These are phyloP conservation scores for Ophiostoma quercus DNA, from an alignment of 2,329 filamentous ascomycete species.

Conservation along the genomic window DNA sequence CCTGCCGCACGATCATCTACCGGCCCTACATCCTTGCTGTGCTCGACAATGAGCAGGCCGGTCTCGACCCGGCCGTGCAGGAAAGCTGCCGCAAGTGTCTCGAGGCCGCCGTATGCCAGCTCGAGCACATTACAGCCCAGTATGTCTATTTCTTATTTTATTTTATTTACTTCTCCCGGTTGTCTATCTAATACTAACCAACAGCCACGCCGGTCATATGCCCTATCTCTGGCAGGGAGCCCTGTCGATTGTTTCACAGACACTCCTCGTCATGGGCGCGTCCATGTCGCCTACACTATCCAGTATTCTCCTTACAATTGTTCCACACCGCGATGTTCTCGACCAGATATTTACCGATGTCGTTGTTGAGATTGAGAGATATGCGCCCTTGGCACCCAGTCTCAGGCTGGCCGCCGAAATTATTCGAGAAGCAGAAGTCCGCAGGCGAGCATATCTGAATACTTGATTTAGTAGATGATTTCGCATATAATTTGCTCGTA, in stretches of 20 bases:
- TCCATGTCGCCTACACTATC: slow-evolving; percentile 72
- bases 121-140: slow-evolving; percentile 72
- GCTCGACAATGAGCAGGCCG: slow-evolving; percentile 68
- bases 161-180: not conserved
- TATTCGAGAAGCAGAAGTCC: slow-evolving; percentile 70
- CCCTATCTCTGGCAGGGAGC: slow-evolving; percentile 83
- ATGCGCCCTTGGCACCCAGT: slow-evolving; percentile 70
- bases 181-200: not conserved
- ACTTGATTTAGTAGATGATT: not conserved
- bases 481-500: not conserved
- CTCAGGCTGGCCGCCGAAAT: slow-evolving; percentile 72
- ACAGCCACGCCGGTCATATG: slow-evolving; percentile 67
- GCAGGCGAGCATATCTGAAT: slow-evolving; percentile 51
- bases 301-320: slow-evolving; percentile 55
- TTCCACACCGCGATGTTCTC: slow-evolving; percentile 55
- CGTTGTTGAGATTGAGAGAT: slow-evolving; percentile 67
- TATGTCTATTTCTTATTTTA: not conserved
- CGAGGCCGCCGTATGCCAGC: slow-evolving; percentile 71
- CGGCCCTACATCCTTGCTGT: slow-evolving; percentile 77
- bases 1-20: slow-evolving; percentile 81
- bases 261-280: slow-evolving; percentile 75
- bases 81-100: slow-evolving; percentile 77
- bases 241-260: slow-evolving; percentile 76
- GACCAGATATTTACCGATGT: slow-evolving; percentile 75
- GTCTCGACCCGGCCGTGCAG: slow-evolving; percentile 65